Base-by-base conservation (phyloP, 2,329 filamentous ascomycete genomes). In the Hypocrella siamensis region DNA sequence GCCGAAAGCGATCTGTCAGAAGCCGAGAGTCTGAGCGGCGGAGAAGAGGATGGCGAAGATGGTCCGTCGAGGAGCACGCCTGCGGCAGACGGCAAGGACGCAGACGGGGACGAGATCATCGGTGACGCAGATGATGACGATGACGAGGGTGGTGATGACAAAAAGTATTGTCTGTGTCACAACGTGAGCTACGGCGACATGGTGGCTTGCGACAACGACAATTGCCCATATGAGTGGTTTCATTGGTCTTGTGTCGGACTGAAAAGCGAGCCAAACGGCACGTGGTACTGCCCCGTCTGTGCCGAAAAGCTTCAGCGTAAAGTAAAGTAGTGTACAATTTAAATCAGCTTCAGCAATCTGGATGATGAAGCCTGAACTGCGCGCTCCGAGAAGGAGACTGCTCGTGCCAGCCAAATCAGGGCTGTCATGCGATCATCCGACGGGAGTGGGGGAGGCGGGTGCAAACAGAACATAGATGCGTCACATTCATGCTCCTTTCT, bases 101-200 rank as follows among this genome's bases (percentile, higher is more conserved):
- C 46, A 26, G 57, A 64, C 19, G 60, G 63, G 32, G 64, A 75
- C 42, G 73, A 71, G 44, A 49, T 56, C 37, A 56, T 71, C 43
- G 67, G 67, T 18, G 66, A 65, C 34, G 66, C 59, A 7, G 63
- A 73, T 35, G 61, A 42, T 49, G 62, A 72, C 16, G 75, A 78
- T 19, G 78, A 83, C 31, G 79, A 83, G 34, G 78, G 77, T 26
- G 75, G 74, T 33, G 76, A 78, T 39, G 79, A 85, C 54, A 77
- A 79, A 48, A 81, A 83, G 52, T 90, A 90, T 56, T 90, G 82
- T 56, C 65, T 78, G 19, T 90, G 82, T 53, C 78, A 86, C 51
- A 79, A 79, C 44, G 78, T 86, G 41, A 84, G 79, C 53, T 85
- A 81, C 47, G 82, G 82, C 38, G 79, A 88, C 47, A 90, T 90